Percentiles rank a stretch among this genome's conserved stretches.
Conservation (phyloP, 164 flowering plant genomes). For the Euptelea pleiosperma region DNA sequence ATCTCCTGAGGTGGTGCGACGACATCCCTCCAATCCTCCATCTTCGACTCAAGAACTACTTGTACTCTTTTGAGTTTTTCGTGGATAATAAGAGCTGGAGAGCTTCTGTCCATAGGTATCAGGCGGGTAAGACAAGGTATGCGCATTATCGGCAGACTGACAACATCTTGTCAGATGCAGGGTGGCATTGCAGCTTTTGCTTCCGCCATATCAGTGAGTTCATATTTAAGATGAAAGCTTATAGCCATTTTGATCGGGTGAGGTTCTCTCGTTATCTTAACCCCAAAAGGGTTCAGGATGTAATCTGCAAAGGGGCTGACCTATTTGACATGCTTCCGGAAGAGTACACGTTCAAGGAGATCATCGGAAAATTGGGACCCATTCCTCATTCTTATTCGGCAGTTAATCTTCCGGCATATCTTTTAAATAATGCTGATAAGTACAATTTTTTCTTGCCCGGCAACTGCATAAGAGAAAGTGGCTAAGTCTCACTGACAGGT, state of each 20-base stretch:
- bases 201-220: constrained; percentile 79
- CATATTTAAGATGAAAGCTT: constrained; percentile 91
- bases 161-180: constrained; percentile 65
- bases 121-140: constrained; percentile 71
- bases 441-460: constrained; percentile 84
- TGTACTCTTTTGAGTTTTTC: constrained; percentile 81
- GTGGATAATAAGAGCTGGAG: constrained; percentile 76
- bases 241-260: constrained; percentile 82
- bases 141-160: constrained; percentile 81
- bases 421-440: constrained; percentile 62
- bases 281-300: constrained; percentile 65
- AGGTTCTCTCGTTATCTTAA: constrained; percentile 68
- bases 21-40: constrained; percentile 76
- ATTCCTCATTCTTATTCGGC: constrained; percentile 80
- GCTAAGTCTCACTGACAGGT: constrained; percentile 27
- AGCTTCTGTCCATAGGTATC: constrained; percentile 73
- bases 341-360: constrained; percentile 83
- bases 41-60: constrained; percentile 65
- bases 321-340: constrained; percentile 93
- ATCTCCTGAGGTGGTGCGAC: constrained; percentile 91
- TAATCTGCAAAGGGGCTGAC: constrained; percentile 73
- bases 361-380: constrained; percentile 80
- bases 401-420: constrained; percentile 71
- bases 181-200: constrained; percentile 98
- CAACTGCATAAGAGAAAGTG: constrained; percentile 65